phyloP scores from a whole-genome alignment of 2,329 filamentous ascomycete species.

The Phialocephala subalpina region DNA sequence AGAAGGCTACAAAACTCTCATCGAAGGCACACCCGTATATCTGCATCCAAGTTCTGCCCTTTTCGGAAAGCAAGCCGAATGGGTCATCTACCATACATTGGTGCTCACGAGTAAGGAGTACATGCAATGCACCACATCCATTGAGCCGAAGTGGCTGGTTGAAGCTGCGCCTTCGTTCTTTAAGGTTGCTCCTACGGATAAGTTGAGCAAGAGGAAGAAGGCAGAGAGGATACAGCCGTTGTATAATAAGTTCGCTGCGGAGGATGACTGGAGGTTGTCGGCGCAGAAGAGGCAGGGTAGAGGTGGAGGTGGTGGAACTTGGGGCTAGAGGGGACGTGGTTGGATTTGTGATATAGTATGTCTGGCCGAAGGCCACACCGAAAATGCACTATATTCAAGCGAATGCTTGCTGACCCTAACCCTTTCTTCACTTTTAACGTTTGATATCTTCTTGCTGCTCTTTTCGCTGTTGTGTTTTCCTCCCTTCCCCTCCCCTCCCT shows the following conservation, averaged over 20 bases:
- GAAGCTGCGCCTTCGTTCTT: slow-evolving; percentile 99
- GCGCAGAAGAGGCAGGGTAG: slow-evolving; percentile 87
- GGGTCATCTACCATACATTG: slow-evolving; percentile 92
- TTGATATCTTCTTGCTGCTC: too few species aligned
- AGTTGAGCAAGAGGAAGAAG: slow-evolving; percentile 89
- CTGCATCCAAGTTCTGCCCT: slow-evolving; percentile 91
- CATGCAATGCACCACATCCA: slow-evolving; percentile 92
- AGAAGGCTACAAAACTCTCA: slow-evolving; percentile 97
- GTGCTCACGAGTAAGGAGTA: slow-evolving; percentile 97
- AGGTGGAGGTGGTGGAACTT: slow-evolving; percentile 90
- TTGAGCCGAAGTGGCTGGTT: slow-evolving; percentile 94
- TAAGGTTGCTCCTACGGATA: slow-evolving; percentile 90
- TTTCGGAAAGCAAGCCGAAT: slow-evolving; percentile 95
- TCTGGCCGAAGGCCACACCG: neutral
- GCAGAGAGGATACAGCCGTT: slow-evolving; percentile 94
- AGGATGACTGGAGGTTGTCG: slow-evolving; percentile 94
- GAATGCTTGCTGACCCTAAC: neutral
- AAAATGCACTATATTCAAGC: neutral
- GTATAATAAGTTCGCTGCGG: slow-evolving; percentile 89
- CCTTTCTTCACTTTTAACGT: too few species aligned
- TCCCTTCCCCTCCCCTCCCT: too few species aligned
- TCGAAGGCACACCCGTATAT: slow-evolving; percentile 93
- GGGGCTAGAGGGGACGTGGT: slow-evolving; percentile 65
- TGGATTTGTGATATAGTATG: neutral
- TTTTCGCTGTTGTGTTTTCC: too few species aligned